A percentile compares a stretch with the other conserved stretches of the same genome.
Evolutionary conservation across 306 rosid species (phyloP).

Genomic region (Vigna unguiculata): DNA sequence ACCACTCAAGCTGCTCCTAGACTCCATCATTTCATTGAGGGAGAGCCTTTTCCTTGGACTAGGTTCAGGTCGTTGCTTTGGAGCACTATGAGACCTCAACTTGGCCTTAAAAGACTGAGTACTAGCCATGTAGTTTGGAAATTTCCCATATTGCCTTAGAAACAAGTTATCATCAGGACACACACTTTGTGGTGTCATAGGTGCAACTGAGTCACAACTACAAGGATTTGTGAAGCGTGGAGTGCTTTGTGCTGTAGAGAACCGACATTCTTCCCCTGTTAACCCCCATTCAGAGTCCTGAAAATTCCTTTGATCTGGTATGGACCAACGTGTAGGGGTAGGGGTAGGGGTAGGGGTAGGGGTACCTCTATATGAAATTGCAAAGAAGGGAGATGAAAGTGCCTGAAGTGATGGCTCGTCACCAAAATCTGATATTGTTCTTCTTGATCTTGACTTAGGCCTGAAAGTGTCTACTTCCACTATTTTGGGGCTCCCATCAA

Average conservation of each 20-base stretch:
- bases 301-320: slow-evolving; percentile 56
- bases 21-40: slow-evolving; percentile 73
- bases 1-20: slow-evolving; percentile 78
- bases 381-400: slow-evolving; percentile 62
- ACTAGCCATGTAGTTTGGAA: slow-evolving; percentile 76
- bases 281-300: slow-evolving; percentile 75
- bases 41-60: slow-evolving; percentile 71
- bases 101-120: slow-evolving; percentile 87
- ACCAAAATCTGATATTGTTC: slow-evolving; percentile 66
- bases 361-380: slow-evolving; percentile 45
- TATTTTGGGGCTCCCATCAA: slow-evolving; percentile 71
- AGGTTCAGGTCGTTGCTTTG: slow-evolving; percentile 84
- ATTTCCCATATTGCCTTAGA: slow-evolving; percentile 51
- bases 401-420: slow-evolving; percentile 62
- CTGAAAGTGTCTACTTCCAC: slow-evolving; percentile 86
- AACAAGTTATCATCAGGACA: slow-evolving; percentile 51
- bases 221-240: slow-evolving; percentile 70
- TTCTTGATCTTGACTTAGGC: slow-evolving; percentile 75
- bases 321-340: slow-evolving; percentile 52
- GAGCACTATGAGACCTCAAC: slow-evolving; percentile 88
- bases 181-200: slow-evolving; percentile 65
- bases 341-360: too few relatives aligned
- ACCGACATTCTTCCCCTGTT: slow-evolving; percentile 71
- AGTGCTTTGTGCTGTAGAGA: slow-evolving; percentile 90
- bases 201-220: slow-evolving; percentile 47